Evolutionary conservation across 2,329 filamentous ascomycete species (phyloP).

Genomic region (Calonectria hongkongensis): DNA sequence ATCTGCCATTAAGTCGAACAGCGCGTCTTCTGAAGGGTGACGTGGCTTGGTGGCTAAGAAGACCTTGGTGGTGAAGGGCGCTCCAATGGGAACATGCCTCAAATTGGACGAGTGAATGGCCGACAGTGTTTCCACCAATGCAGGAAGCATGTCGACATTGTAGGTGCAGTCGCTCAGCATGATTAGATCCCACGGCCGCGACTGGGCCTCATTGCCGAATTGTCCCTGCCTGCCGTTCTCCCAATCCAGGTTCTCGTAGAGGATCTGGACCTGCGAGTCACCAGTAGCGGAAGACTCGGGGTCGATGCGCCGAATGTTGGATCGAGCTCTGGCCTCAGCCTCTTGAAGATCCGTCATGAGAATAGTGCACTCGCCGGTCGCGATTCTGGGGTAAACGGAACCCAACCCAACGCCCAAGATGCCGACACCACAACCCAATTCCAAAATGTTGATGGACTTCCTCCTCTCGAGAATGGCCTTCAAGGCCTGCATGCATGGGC

Average conservation of each 20-base stretch:
- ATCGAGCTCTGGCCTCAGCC: slow-evolving; percentile 68
- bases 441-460: slow-evolving; percentile 66
- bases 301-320: slow-evolving; percentile 66
- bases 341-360: slow-evolving; percentile 74
- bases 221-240: slow-evolving; percentile 67
- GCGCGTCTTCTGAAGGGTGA: slow-evolving; percentile 70
- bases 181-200: slow-evolving; percentile 70
- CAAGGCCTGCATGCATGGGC: slow-evolving; percentile 57
- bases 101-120: slow-evolving; percentile 66
- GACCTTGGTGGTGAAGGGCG: slow-evolving; percentile 62
- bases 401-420: slow-evolving; percentile 72
- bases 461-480: slow-evolving; percentile 54
- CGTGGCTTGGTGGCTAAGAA: slow-evolving; percentile 74
- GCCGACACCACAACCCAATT: slow-evolving; percentile 75
- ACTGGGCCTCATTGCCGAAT: slow-evolving; percentile 65
- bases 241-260: slow-evolving; percentile 76
- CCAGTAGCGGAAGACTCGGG: slow-evolving; percentile 42
- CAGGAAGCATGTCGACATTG: slow-evolving; percentile 73
- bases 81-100: slow-evolving; percentile 43
- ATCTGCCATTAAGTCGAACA: slow-evolving; percentile 68
- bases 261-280: slow-evolving; percentile 54
- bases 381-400: slow-evolving; percentile 56
- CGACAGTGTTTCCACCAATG: slow-evolving; percentile 72
- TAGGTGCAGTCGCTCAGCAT: slow-evolving; percentile 78
- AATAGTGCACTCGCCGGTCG: slow-evolving; percentile 57